Evolutionary conservation across 306 rosid genomes (phyloP).

Genomic region (Sicyos baderoa): DNA sequence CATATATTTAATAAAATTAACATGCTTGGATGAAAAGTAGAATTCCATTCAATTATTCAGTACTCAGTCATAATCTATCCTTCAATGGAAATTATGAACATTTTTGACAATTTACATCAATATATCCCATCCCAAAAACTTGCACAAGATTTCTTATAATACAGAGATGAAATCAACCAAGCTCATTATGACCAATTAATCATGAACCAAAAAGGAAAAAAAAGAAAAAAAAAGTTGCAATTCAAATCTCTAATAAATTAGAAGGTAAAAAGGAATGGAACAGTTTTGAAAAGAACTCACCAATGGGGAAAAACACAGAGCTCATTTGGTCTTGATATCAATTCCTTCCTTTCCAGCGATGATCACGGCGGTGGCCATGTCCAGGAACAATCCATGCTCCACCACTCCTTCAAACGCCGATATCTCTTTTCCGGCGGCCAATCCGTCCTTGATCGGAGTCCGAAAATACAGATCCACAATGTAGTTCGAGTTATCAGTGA

Average conservation of each 20-base stretch:
- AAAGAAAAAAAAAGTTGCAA: not conserved
- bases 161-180: constrained; percentile 3
- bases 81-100: no score
- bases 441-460: constrained; percentile 56
- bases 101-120: constrained; percentile 1
- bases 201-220: not conserved
- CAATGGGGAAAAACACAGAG: not conserved
- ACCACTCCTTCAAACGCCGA: constrained; percentile 67
- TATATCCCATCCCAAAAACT: not conserved
- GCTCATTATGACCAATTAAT: constrained; percentile 1
- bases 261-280: not conserved
- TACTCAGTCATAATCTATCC: no score
- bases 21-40: no score
- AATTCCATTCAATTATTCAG: no score
- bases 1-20: no score
- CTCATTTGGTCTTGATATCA: constrained; percentile 34
- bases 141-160: constrained; percentile 6
- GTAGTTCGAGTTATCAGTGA: constrained; percentile 68
- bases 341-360: constrained; percentile 80
- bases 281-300: constrained; percentile 13
- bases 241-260: not conserved
- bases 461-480: constrained; percentile 62
- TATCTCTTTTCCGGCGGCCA: constrained; percentile 60
- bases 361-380: constrained; percentile 79
- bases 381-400: constrained; percentile 83